phyloP scores from a whole-genome alignment of 2,329 filamentous ascomycete species.

The Clonostachys sp. region DNA sequence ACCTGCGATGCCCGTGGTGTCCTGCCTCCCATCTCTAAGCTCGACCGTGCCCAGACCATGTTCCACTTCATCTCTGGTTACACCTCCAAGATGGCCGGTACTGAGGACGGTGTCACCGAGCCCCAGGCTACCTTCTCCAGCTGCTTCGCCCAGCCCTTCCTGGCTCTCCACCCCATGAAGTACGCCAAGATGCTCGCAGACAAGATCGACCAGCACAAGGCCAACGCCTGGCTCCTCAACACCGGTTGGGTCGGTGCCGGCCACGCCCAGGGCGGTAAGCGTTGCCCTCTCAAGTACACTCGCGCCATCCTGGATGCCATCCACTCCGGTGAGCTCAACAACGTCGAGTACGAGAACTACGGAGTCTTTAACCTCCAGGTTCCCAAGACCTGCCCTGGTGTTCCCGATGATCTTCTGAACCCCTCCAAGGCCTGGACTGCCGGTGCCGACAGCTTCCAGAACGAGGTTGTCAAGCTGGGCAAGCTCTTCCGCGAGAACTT shows the following conservation, averaged over 20 bases:
- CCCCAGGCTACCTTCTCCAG: constrained; percentile 98
- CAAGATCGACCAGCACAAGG: constrained; percentile 93
- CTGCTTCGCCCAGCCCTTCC: constrained; percentile 98
- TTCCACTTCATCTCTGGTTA: constrained; percentile 99
- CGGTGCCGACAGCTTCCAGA: constrained; percentile 74
- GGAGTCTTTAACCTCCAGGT: constrained; percentile 95
- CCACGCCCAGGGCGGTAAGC: constrained; percentile 86
- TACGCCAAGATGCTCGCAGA: constrained; percentile 98
- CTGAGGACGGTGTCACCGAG: constrained; percentile 94
- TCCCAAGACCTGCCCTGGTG: constrained; percentile 85
- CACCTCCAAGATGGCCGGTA: constrained; percentile 99
- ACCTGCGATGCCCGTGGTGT: constrained; percentile 98
- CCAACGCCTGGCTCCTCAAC: constrained; percentile 98
- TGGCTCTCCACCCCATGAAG: constrained; percentile 97
- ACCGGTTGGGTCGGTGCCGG: constrained; percentile 95
- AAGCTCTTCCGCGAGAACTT: constrained; percentile 95
- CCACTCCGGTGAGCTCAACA: constrained; percentile 92
- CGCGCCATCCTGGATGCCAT: constrained; percentile 97
- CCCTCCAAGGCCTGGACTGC: constrained; percentile 89
- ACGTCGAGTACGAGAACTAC: constrained; percentile 91
- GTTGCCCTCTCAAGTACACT: constrained; percentile 97
- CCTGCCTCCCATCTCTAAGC: constrained; percentile 95
- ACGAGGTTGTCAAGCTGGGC: constrained; percentile 87
- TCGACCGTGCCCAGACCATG: constrained; percentile 93
- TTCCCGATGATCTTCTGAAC: constrained; percentile 91